Evolutionary conservation across 768 basidiomycete species (phyloP), one percentile per base, ranked within the genome.

Genomic region (Leccinum disarticulatum): DNA sequence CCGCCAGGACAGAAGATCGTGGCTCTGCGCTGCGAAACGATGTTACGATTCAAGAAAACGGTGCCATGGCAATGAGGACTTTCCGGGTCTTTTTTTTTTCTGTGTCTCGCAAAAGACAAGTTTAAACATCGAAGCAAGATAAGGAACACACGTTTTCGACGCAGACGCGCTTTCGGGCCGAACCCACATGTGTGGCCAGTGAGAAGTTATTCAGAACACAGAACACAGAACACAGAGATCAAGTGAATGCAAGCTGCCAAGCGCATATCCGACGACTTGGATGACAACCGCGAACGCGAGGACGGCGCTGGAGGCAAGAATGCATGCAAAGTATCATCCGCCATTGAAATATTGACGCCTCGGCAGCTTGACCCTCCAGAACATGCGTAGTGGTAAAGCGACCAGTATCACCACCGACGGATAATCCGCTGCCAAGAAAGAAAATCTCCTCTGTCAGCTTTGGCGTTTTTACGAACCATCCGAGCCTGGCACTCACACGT

Each of bases 351-450:
- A 22, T 22, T 22, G 22, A 50, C 49, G 50, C 3, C 9, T 43
- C 0, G 64, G 64, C 5, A 68, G 54, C 28, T 50, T 67, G 38
- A 68, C 56, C 33, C 38, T 55, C 66, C 63, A 65, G 10, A 68
- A 61, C 52, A 67, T 11, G 2, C 58, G 22, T 25, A 68, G n/a
- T 2, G 22, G 22, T 22, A 22, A 22, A 22, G 22, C 22, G 22
- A 22, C 22, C 22, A 67, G 54, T 38, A 63, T 56, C n/a, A 4
- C 46, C 27, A 59, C 57, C 2, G 30, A 11, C 3, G 62, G n/a
- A 33, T 49, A 58, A 46, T 64, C 57, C 4, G 56, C 65, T 68
- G 43, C 46, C 30, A 10, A 15, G 1, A 31, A 31, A 9, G 13
- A 36, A 15, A 19, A 25, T 28, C 19, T 14, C 10, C 19, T 14